phyloP scores from a whole-genome alignment of 2,329 filamentous ascomycete genomes.

The Clonostachys rosea region DNA sequence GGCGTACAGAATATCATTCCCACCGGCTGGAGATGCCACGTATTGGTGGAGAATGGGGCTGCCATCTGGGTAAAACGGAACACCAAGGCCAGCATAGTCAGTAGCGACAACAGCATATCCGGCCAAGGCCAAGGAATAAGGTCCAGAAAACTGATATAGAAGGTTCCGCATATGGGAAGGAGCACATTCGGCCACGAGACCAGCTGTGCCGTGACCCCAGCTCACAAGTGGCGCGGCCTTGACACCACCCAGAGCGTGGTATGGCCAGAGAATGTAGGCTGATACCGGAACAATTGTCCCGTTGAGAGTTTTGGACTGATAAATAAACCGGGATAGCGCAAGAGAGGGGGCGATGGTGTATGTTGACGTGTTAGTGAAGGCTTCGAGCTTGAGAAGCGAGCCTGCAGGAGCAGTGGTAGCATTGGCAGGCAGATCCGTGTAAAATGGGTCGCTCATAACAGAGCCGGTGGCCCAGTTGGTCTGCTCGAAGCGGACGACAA shows the following conservation, averaged over 20 bases:
- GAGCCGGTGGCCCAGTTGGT: conserved; percentile 20
- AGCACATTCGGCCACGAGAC: conserved; percentile 26
- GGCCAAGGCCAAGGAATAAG: conserved; percentile 29
- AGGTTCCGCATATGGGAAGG: conserved; percentile 34
- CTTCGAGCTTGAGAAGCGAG: conserved; percentile 30
- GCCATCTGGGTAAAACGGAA: conserved; percentile 22
- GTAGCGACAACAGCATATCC: conserved; percentile 38
- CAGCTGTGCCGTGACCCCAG: conserved; percentile 40
- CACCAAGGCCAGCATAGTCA: conserved; percentile 38
- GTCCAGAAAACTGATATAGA: conserved; percentile 30
- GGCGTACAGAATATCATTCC: conserved; percentile 35
- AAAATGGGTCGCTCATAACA: conserved; percentile 29
- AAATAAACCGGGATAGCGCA: conserved; percentile 42
- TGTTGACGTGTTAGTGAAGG: conserved; percentile 23
- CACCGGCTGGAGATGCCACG: conserved; percentile 24
- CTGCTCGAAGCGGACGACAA: conserved; percentile 6
- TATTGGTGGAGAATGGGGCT: conserved; percentile 32
- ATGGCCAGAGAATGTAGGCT: conserved; percentile 46
- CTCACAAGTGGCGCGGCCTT: conserved; percentile 22
- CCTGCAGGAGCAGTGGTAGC: conserved; percentile 19
- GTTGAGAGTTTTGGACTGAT: conserved; percentile 37
- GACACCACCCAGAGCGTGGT: conserved; percentile 2
- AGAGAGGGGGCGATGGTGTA: conserved; percentile 34
- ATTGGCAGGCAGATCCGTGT: conserved; percentile 18
- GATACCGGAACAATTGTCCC: conserved; percentile 39